Evolutionary conservation across 2,329 filamentous ascomycete genomes (phyloP), one percentile per base, ranked within the genome.

Genomic region (Aspergillus fijiensis): DNA sequence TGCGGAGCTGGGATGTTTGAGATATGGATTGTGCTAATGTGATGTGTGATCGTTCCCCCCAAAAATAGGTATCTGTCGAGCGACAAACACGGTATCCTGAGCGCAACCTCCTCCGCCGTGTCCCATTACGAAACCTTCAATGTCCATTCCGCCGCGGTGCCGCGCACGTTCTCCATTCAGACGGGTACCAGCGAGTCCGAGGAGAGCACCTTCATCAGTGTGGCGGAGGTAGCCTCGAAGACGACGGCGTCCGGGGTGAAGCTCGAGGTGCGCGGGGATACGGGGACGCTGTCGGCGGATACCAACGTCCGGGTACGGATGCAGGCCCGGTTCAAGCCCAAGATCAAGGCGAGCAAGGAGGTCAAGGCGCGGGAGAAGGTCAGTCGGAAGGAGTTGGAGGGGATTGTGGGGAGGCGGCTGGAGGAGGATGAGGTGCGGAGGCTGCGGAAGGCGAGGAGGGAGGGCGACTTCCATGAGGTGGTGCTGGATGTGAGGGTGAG

Each of bases 251-350:
- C 74, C 21, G 84, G 84, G 60, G 69, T 78, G 1, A 81, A 79
- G 42, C 82, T 86, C 0, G 89, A 93, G 66, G 81, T 96, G 12
- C 86, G 91, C 33, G 92, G 91, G 52, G 92, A 96, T 74, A 89
- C 86, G 7, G 85, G 88, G 14, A 78, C 80, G 9, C 85, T 87
- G 54, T 84, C 81, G 4, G 90, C 90, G 70, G 85, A 84, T 67
- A 92, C 91, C 10, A 89, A 87, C 6, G 74, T 96, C 61, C 84
- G 91, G 53, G 85, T 98, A 69, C 89, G 93, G 57, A 97, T 98
- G 93, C 94, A 98, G 79, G 92, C 94, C 23, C 84, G 91, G 54
- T 98, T 96, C 80, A 97, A 97, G 81, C 93, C 94, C 9, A 85
- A 85, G 63, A 76, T 95, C 50, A 90, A 89, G 76, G 89, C 89